Conservation (phyloP, 2,329 filamentous ascomycete species). For the Talaromyces islandicus region DNA sequence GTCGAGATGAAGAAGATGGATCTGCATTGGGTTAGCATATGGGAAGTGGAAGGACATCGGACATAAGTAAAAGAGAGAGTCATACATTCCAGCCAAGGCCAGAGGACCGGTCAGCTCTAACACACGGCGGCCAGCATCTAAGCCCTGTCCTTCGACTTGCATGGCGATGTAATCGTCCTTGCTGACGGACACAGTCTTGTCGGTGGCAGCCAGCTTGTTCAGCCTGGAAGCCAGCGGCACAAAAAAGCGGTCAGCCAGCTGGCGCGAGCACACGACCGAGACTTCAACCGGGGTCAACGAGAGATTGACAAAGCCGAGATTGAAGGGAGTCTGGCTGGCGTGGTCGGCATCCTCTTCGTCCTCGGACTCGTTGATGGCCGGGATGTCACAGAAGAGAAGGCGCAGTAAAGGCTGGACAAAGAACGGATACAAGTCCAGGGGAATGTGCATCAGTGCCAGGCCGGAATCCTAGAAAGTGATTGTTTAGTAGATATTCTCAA, state of each 20-base stretch:
- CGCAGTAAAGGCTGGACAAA: slow-evolving; percentile 85
- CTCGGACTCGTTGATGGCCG: slow-evolving; percentile 28
- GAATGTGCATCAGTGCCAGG: slow-evolving; percentile 85
- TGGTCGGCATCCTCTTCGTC: slow-evolving; percentile 33
- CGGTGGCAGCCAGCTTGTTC: slow-evolving; percentile 33
- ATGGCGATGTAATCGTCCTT: slow-evolving; percentile 81
- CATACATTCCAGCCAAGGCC: slow-evolving; percentile 78
- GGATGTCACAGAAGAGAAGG: slow-evolving; percentile 62
- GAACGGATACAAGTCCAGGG: slow-evolving; percentile 66
- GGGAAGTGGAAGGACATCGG: not conserved
- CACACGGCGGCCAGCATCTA: slow-evolving; percentile 86
- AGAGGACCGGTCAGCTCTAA: slow-evolving; percentile 86
- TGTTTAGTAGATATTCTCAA: not conserved
- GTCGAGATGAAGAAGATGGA: slow-evolving; percentile 98
- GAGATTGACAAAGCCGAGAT: slow-evolving; percentile 79
- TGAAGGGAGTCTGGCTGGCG: slow-evolving; percentile 31
- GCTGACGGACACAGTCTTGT: slow-evolving; percentile 63
- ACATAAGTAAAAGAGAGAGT: slow-evolving; percentile 3
- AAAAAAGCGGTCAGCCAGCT: slow-evolving; percentile 70
- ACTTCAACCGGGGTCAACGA: slow-evolving; percentile 89
- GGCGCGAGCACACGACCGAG: slow-evolving; percentile 79
- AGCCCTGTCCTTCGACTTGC: slow-evolving; percentile 80
- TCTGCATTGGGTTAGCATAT: slow-evolving; percentile 31
- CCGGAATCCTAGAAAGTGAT: slow-evolving; percentile 65
- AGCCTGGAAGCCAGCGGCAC: slow-evolving; percentile 62